phyloP scores from a whole-genome alignment of 257 asterid genomes.

The Capsicum pubescens region DNA sequence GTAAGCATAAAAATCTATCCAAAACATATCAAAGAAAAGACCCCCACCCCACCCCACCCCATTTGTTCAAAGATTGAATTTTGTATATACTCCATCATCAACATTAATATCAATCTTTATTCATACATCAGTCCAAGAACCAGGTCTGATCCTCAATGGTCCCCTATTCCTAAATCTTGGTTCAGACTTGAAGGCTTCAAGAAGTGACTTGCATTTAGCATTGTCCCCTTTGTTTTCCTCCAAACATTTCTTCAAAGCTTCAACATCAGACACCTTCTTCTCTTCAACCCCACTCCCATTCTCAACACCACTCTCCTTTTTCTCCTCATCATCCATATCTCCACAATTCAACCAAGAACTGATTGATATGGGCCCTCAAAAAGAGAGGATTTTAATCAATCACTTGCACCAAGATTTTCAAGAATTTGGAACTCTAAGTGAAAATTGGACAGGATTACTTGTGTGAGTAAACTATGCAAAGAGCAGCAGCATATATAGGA shows the following conservation, averaged over 20 bases:
- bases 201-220: slow-evolving; percentile 41
- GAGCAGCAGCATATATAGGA: neutral
- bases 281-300: neutral
- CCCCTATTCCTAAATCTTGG: neutral
- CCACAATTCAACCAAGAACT: neutral
- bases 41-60: neutral
- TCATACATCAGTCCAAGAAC: slow-evolving; percentile 44
- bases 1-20: neutral
- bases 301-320: neutral
- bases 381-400: too few relatives aligned
- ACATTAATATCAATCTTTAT: neutral
- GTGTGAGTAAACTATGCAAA: neutral
- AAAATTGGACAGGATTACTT: neutral
- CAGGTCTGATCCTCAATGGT: slow-evolving; percentile 34
- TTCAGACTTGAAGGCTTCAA: slow-evolving; percentile 41
- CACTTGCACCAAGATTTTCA: too few relatives aligned
- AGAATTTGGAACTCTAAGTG: too few relatives aligned
- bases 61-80: neutral
- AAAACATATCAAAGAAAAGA: neutral
- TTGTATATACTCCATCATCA: neutral
- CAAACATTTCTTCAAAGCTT: slow-evolving; percentile 47
- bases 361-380: neutral
- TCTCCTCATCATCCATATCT: slow-evolving; percentile 22
- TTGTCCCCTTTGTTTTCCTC: slow-evolving; percentile 43
- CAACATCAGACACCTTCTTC: slow-evolving; percentile 37